phyloP scores from a whole-genome alignment of 129 eudicot genomes.

The Logfia minima region DNA sequence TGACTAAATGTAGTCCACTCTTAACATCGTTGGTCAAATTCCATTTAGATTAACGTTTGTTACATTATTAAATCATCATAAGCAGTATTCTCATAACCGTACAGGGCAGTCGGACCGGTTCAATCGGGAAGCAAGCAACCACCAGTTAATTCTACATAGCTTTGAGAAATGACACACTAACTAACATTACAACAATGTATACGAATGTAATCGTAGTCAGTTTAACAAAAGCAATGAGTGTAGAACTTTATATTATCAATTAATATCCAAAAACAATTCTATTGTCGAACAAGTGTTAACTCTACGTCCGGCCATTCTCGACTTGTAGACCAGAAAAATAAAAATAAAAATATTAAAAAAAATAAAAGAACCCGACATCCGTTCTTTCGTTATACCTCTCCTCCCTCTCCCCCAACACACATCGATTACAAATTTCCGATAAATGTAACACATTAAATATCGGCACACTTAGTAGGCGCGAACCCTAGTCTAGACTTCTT shows the following conservation, averaged over 20 bases:
- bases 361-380: neutral
- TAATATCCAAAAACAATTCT: slow-evolving; percentile 19
- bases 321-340: slow-evolving; percentile 34
- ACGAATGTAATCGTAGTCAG: neutral
- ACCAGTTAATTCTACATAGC: neutral
- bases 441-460: slow-evolving; percentile 33
- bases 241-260: slow-evolving; percentile 20
- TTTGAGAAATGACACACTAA: neutral
- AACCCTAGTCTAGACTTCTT: slow-evolving; percentile 85
- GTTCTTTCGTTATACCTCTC: slow-evolving; percentile 14
- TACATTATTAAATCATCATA: too few relatives aligned
- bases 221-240: neutral
- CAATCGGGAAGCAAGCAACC: too few relatives aligned
- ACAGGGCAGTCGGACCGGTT: too few relatives aligned
- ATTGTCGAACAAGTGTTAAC: slow-evolving; percentile 30
- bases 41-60: too few relatives aligned
- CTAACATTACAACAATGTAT: slow-evolving; percentile 2
- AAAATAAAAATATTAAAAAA: slow-evolving; percentile 3
- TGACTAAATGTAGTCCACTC: too few relatives aligned
- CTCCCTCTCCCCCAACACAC: slow-evolving; percentile 2
- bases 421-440: neutral
- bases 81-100: too few relatives aligned
- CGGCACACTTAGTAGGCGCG: slow-evolving; percentile 83
- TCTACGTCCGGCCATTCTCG: slow-evolving; percentile 37
- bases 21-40: too few relatives aligned